Evolutionary conservation across 2,329 filamentous ascomycete species (phyloP), one percentile per base, ranked within the genome.

Genomic region (Paramyrothecium sp.): DNA sequence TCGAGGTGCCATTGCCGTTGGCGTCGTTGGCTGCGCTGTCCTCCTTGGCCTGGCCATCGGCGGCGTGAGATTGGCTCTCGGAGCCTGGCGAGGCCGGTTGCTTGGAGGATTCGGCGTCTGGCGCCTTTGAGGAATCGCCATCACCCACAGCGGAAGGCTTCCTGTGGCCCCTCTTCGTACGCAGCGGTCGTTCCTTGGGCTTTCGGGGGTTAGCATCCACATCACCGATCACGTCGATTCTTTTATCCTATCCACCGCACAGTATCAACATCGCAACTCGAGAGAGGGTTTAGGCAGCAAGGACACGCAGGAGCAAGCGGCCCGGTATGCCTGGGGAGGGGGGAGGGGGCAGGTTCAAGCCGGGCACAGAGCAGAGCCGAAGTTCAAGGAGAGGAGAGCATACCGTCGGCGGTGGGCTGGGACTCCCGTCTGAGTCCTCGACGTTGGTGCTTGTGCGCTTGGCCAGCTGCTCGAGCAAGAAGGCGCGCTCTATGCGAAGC

Each of bases 401-500:
- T 84, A 90, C 88, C 66, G 90, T 92, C 48, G 89, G 89, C 22
- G 89, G 89, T n/a, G 89, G 89, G 67, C 88, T 91, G 7, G 88
- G 89, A 69, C 88, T 91, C 66, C 89, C 88, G 65, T 93, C 90
- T 11, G 89, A 91, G 70, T 93, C 89, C 70, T 91, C 87, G 51
- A 90, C 87, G 63, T 89, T 89, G 63, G 86, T 81, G 72, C 88
- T 89, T 19, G 89, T 92, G 64, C 90, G 85, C 66, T 88, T 88
- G 20, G 87, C 82, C 47, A 95, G 81, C 70, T 92, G 87, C 68
- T 91, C 87, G 34, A 90, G 81, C 51, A 91, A 77, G 64, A 90
- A 89, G 23, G 91, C 90, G 61, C 92, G 85, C 77, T 96, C 90
- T 22, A 98, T 84, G 53, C 95, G 89, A 81, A 96, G 86, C 77